phyloP scores from a whole-genome alignment of 352 stramenopile genomes.

The Pythium angustatum region DNA sequence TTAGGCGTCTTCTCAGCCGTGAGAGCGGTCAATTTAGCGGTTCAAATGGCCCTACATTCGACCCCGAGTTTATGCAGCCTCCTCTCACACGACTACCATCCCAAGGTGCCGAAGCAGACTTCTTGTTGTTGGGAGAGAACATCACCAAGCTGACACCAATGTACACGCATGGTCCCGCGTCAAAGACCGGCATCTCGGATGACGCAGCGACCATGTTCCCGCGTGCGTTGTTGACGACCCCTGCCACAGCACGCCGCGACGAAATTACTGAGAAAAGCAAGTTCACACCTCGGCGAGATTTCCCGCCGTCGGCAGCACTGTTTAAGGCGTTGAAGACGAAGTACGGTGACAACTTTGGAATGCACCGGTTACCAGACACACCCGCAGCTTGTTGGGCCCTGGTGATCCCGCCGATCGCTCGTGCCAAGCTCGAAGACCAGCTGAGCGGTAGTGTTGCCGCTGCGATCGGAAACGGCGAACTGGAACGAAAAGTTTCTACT shows the following conservation, averaged over 20 bases:
- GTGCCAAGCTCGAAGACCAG: constrained; percentile 62
- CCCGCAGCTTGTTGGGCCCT: constrained; percentile 76
- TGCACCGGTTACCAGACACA: constrained; percentile 72
- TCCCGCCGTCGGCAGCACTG: constrained; percentile 76
- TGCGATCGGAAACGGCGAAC: neutral
- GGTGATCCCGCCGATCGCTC: constrained; percentile 60
- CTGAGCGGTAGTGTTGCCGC: neutral
- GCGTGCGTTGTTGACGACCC: constrained; percentile 51
- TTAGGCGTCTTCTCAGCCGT: constrained; percentile 46
- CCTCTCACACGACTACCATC: constrained; percentile 40
- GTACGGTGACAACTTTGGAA: constrained; percentile 77
- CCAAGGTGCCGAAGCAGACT: constrained; percentile 47
- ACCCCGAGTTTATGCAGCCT: constrained; percentile 26
- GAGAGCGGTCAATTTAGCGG: constrained; percentile 30
- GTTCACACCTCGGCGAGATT: constrained; percentile 77
- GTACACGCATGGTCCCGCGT: constrained; percentile 26
- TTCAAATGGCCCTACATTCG: neutral
- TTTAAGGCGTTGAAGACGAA: constrained; percentile 87
- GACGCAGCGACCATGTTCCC: constrained; percentile 79
- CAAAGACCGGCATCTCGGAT: constrained; percentile 59
- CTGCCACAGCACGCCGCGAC: constrained; percentile 58
- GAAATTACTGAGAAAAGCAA: constrained; percentile 83
- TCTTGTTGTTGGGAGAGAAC: constrained; percentile 59
- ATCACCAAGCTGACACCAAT: constrained; percentile 62
- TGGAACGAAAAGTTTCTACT: constrained; percentile 24